Base-by-base conservation (phyloP, 345 rosid genomes). In the Hibiscus mutabilis region DNA sequence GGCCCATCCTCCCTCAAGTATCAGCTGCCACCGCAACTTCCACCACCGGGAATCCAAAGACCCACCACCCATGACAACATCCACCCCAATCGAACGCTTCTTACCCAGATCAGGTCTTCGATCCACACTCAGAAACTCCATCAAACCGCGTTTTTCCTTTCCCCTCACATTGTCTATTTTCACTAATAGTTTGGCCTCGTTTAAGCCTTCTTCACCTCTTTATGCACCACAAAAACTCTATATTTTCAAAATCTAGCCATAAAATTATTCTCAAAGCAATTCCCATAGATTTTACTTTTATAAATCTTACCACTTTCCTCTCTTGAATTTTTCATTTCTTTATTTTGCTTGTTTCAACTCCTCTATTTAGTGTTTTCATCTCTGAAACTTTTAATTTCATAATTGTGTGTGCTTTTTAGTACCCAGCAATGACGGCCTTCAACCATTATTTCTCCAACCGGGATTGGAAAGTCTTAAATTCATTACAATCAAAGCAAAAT, bases 301-400 rank as follows among this genome's bases (percentile, higher is more conserved):
- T 33, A 18, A 68, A 53, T 18, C 71, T 55, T 15, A 2, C 37
- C 40, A 4, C 16, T 52, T 51, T 29, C 14, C 24, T 40, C 61
- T 73, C 40, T 42, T 63, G 10, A 15, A 63, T 2, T 12, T 72
- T 33, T 65, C 73, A 18, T 31, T 66, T 73, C 49, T 56, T 22
- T 71, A 59, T 77, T 49, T 66, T 11, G 5, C 67, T 66, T 71
- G 69, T 4, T 62, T 68, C 40, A 2, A 72, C 73, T 57, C 2
- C 89, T 1, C 82, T 90, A 68, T 75, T 92, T 5, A 85, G 92
- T 1, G 70, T 92, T 18, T 76, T 96, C 0, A 79, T 92, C 15
- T 88, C 94, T 9, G 77, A 77, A 57, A 79, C 75, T 62, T 78
- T 80, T 2, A 22, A 75, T 62, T 80, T 51, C 37, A 81, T 86